A percentile compares a stretch with the other conserved stretches of the same genome.
phyloP scores from a whole-genome alignment of 345 rosid species.

The Aquilaria malaccensis region DNA sequence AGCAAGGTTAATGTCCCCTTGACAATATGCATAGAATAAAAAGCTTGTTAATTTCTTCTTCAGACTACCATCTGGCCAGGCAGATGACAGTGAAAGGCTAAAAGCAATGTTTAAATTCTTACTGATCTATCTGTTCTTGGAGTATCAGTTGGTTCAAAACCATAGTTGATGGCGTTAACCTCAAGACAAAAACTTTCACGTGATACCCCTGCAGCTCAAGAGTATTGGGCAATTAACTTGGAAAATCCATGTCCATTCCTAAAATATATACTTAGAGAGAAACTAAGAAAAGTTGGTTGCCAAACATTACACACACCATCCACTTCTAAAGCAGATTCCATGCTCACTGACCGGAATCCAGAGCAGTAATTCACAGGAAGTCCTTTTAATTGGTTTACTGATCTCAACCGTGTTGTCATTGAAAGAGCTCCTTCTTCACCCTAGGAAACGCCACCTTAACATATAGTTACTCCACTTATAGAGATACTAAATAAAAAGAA shows the following conservation, averaged over 20 bases:
- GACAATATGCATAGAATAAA: too few species aligned
- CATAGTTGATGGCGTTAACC: constrained; percentile 78
- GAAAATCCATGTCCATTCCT: neutral
- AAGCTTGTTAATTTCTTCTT: too few species aligned
- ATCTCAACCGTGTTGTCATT: constrained; percentile 79
- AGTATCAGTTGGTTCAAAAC: constrained; percentile 80
- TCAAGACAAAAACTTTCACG: constrained; percentile 71
- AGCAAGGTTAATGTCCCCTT: too few species aligned
- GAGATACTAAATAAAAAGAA: too few species aligned
- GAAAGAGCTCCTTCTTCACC: constrained; percentile 98
- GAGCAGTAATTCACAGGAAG: constrained; percentile 92
- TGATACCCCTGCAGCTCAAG: constrained; percentile 53
- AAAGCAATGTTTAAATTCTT: constrained; percentile 15
- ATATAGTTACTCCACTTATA: too few species aligned
- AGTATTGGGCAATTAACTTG: neutral
- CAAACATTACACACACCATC: constrained; percentile 49
- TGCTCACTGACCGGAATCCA: constrained; percentile 71
- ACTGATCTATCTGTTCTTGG: constrained; percentile 97
- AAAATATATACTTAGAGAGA: neutral
- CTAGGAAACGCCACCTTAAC: constrained; percentile 19
- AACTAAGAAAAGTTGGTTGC: neutral
- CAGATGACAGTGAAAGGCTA: neutral
- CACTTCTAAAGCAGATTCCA: constrained; percentile 53
- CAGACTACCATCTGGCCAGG: neutral
- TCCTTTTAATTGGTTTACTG: constrained; percentile 68